phyloP scores from a whole-genome alignment of 129 eudicot genomes.

The Pulicaria dysenterica region DNA sequence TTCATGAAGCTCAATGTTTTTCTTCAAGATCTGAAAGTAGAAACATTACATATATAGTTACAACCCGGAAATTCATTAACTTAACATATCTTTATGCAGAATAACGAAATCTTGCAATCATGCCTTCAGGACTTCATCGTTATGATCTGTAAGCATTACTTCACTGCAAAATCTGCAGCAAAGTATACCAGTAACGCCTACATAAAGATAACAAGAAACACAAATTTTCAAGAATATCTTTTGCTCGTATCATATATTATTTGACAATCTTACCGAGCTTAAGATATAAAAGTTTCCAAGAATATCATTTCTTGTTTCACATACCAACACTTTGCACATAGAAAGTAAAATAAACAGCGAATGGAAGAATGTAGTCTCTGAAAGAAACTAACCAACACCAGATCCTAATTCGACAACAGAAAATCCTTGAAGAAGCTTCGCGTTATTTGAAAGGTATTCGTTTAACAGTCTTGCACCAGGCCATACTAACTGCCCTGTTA shows the following conservation, averaged over 20 bases:
- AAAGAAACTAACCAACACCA: slow-evolving; percentile 76
- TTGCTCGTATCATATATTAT: not conserved
- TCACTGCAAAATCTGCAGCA: slow-evolving; percentile 75
- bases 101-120: slow-evolving; percentile 36
- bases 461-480: slow-evolving; percentile 94
- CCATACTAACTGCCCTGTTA: slow-evolving; percentile 98
- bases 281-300: not conserved
- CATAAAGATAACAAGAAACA: slow-evolving; percentile 5
- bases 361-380: not conserved
- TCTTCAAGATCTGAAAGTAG: slow-evolving; percentile 74
- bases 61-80: slow-evolving; percentile 19
- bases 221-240: too few species aligned
- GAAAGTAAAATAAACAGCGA: not conserved
- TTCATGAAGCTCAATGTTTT: slow-evolving; percentile 69
- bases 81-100: slow-evolving; percentile 20
- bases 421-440: slow-evolving; percentile 69
- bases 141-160: slow-evolving; percentile 83
- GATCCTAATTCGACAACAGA: slow-evolving; percentile 93
- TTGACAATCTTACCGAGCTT: not conserved
- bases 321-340: slow-evolving; percentile 1
- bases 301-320: not conserved
- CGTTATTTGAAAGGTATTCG: slow-evolving; percentile 74
- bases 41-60: slow-evolving; percentile 21
- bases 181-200: slow-evolving; percentile 89
- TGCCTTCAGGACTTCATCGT: slow-evolving; percentile 96